Conservation (phyloP, 177 flowering plant species). For the Vitis hybrid region DNA sequence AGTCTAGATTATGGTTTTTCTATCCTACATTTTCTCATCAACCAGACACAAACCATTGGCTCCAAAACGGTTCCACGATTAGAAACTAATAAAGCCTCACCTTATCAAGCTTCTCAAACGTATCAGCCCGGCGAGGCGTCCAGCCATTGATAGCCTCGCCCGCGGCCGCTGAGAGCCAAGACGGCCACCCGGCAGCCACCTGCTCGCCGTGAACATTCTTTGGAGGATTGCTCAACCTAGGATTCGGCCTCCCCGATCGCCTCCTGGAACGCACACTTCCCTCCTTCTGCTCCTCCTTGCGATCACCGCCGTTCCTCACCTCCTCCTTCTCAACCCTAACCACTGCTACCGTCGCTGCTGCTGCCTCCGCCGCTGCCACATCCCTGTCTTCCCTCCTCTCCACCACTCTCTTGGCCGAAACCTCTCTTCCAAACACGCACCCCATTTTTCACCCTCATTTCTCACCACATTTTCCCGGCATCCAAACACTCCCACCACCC, state of each 20-base stretch:
- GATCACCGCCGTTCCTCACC: conserved; percentile 23
- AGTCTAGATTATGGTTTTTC: no score
- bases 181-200: conserved; percentile 91
- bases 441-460: no score
- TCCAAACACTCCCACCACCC: no score
- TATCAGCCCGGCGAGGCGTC: conserved; percentile 82
- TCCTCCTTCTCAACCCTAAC: conserved; percentile 16
- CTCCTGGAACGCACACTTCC: conserved; percentile 29
- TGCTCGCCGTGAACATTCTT: conserved; percentile 74
- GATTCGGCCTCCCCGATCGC: conserved; percentile 54
- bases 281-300: conserved; percentile 22
- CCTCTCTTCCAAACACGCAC: no score
- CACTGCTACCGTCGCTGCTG: conserved; percentile 6
- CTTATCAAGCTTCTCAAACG: conserved; percentile 90
- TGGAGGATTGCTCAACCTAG: conserved; percentile 59
- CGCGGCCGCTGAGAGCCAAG: conserved; percentile 85
- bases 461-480: no score
- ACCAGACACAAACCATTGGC: neutral
- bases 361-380: neutral
- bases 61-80: neutral
- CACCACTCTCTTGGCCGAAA: no score
- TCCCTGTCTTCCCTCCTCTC: no score
- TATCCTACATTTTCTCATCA: conserved; percentile 1
- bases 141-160: conserved; percentile 91
- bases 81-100: conserved; percentile 20